These are phyloP conservation scores for Pittosporum tobira DNA, from an alignment of 129 eudicot species.

Conservation along the genomic window DNA sequence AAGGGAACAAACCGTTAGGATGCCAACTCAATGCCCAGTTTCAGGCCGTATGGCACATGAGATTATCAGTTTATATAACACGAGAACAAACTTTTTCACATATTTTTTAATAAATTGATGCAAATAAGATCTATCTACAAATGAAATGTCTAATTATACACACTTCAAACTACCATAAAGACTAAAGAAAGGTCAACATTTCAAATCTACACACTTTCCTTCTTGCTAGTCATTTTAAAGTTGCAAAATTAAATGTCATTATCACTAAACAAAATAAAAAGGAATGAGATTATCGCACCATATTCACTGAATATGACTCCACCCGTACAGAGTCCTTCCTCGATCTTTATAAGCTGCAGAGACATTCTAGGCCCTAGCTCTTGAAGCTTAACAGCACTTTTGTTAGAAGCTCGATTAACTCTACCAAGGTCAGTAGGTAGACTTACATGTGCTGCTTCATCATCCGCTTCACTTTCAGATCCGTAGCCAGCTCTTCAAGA, in stretches of 20 bases:
- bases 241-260: background rate
- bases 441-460: constrained; percentile 88
- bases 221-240: background rate
- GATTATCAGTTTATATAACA: background rate
- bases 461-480: constrained; percentile 97
- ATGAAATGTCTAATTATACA: background rate
- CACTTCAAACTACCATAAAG: background rate
- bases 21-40: background rate
- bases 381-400: constrained; percentile 98
- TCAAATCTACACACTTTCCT: too few species aligned
- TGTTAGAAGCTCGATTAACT: constrained; percentile 71
- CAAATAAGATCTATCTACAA: background rate
- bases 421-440: constrained; percentile 66
- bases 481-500: constrained; percentile 78
- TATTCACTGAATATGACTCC: constrained; percentile 59
- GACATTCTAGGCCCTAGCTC: constrained; percentile 98
- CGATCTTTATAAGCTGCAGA: constrained; percentile 74
- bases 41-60: background rate
- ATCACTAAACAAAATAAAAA: background rate
- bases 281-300: constrained; percentile 31
- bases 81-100: background rate
- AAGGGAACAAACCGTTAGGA: background rate
- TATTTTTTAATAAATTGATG: background rate
- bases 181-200: too few species aligned
- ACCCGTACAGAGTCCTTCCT: constrained; percentile 90